These are phyloP conservation scores for Rhizoctonia solani DNA, from an alignment of 1,284 basidiomycete genomes.

Conservation along the genomic window DNA sequence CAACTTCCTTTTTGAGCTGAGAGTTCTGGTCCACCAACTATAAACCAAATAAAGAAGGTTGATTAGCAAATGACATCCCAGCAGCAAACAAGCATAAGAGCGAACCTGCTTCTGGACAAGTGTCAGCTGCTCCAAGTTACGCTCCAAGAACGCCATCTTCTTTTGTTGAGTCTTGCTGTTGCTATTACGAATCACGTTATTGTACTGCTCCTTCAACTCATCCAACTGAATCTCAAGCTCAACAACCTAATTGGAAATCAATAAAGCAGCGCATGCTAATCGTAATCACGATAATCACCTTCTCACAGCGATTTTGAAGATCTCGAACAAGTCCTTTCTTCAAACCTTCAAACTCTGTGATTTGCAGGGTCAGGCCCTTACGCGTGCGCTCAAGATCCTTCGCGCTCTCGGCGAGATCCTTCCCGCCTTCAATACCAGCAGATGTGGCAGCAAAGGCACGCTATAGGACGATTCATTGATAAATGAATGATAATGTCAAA, in stretches of 20 bases:
- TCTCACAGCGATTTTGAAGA: constrained; percentile 99
- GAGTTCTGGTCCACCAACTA: constrained; percentile 99
- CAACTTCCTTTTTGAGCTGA: constrained; percentile 95
- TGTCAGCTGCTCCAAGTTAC: constrained; percentile 95
- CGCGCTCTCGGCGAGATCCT: constrained; percentile 93
- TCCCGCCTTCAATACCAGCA: constrained; percentile 94
- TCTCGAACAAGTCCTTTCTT: constrained; percentile 99
- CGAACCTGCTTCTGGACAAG: constrained; percentile 94
- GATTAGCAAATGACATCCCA: constrained; percentile 35
- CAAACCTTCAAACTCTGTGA: constrained; percentile 97
- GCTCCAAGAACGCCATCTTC: constrained; percentile 98
- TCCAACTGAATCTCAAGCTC: constrained; percentile 99
- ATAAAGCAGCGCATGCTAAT: neutral
- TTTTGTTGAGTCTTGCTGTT: constrained; percentile 98
- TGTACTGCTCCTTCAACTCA: constrained; percentile 99
- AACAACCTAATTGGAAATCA: constrained; percentile 70
- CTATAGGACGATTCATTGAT: constrained; percentile 51
- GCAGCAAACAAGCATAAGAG: constrained; percentile 37
- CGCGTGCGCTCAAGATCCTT: constrained; percentile 96
- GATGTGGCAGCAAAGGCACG: constrained; percentile 96
- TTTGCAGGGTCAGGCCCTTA: constrained; percentile 95
- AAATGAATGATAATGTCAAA: neutral
- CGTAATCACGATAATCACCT: constrained; percentile 51
- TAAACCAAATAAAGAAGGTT: constrained; percentile 22
- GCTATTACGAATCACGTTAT: constrained; percentile 96